These are phyloP conservation scores for Scleromitrula shiraiana DNA, from an alignment of 2,329 filamentous ascomycete genomes.

Conservation along the genomic window DNA sequence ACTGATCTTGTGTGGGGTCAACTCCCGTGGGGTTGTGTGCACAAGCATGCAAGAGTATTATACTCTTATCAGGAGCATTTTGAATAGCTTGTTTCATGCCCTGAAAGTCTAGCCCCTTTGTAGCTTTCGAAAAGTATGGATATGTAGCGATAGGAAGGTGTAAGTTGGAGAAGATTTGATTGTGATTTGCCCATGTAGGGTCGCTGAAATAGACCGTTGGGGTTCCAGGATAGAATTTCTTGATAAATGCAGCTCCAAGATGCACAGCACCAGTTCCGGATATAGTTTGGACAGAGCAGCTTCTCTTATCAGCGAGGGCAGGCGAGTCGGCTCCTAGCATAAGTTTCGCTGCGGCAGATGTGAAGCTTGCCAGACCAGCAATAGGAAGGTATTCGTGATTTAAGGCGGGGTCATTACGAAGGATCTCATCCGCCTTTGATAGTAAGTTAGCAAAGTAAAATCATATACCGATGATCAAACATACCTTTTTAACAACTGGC, in stretches of 20 bases:
- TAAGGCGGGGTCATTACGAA: slow-evolving; percentile 79
- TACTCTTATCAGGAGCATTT: slow-evolving; percentile 66
- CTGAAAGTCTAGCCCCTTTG: slow-evolving; percentile 84
- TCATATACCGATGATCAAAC: slow-evolving; percentile 11
- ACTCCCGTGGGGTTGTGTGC: slow-evolving; percentile 98
- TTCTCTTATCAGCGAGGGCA: slow-evolving; percentile 75
- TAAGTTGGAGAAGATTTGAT: slow-evolving; percentile 96
- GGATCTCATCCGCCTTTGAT: slow-evolving; percentile 80
- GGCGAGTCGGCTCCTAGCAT: slow-evolving; percentile 74
- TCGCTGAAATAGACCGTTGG: slow-evolving; percentile 82
- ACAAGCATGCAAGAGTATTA: slow-evolving; percentile 89
- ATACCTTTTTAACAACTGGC: slow-evolving; percentile 91
- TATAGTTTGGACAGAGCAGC: slow-evolving; percentile 82
- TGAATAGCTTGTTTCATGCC: slow-evolving; percentile 71
- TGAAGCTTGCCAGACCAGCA: slow-evolving; percentile 78
- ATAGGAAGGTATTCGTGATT: slow-evolving; percentile 99
- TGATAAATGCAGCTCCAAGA: slow-evolving; percentile 85
- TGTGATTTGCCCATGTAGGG: slow-evolving; percentile 98
- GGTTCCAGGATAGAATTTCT: slow-evolving; percentile 75
- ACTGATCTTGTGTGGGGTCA: slow-evolving; percentile 88
- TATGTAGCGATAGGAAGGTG: slow-evolving; percentile 70
- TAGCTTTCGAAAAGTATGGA: slow-evolving; percentile 87
- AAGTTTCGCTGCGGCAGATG: slow-evolving; percentile 81
- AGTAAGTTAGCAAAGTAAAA: background rate
- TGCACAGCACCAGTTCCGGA: slow-evolving; percentile 95